Evolutionary conservation across 192 early-diverging fungal genomes (phyloP).

Genomic region (Podila epigama): DNA sequence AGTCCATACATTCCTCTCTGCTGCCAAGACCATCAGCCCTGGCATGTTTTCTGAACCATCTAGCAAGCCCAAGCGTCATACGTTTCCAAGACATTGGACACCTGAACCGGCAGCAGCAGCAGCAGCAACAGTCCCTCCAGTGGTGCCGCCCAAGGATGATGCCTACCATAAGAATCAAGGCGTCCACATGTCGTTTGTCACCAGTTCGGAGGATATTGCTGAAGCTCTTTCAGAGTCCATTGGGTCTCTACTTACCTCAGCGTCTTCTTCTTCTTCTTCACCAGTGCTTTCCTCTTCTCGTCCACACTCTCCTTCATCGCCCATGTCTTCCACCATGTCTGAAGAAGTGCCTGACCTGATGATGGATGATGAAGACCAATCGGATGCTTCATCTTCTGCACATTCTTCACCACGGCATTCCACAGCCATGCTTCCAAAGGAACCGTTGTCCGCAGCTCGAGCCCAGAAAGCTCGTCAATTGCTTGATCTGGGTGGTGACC

Average conservation of each 20-base stretch:
- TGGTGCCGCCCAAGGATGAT: constrained; percentile 28
- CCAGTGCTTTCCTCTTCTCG: too few relatives aligned
- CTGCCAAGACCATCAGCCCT: constrained; percentile 26
- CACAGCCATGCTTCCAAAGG: constrained; percentile 17
- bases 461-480: not conserved
- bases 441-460: not conserved
- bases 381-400: constrained; percentile 18
- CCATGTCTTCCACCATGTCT: not conserved
- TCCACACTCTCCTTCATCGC: too few relatives aligned
- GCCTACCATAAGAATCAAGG: constrained; percentile 3
- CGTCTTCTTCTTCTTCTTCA: too few relatives aligned
- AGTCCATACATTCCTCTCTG: constrained; percentile 29
- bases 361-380: constrained; percentile 22
- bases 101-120: not conserved
- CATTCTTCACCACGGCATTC: constrained; percentile 34
- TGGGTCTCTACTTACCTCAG: constrained; percentile 25
- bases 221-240: constrained; percentile 42
- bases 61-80: constrained; percentile 34
- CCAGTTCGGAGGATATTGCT: constrained; percentile 22
- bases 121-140: not conserved
- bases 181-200: constrained; percentile 23
- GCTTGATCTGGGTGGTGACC: not conserved
- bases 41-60: constrained; percentile 35
- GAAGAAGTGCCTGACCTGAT: constrained; percentile 34
- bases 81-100: constrained; percentile 2